Conservation (phyloP, 768 basidiomycete genomes). For the Daedaleopsis sinensis region DNA sequence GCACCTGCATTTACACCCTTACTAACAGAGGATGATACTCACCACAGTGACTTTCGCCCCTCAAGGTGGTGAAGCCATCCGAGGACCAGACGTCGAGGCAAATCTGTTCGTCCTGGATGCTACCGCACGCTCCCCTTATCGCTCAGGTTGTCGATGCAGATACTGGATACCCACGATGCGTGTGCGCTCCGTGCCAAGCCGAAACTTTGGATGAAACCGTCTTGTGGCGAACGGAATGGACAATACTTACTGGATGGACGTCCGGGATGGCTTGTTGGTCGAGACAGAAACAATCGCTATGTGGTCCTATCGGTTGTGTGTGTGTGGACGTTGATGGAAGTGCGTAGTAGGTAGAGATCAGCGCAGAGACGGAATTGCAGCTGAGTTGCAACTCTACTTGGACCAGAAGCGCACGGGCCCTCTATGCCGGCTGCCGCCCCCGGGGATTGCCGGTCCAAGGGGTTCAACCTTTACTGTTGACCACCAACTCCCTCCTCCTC, state of each 20-base stretch:
- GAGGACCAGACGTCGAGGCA: neutral
- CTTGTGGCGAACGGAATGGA: neutral
- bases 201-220: neutral
- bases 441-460: constrained; percentile 25
- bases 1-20: too few relatives aligned
- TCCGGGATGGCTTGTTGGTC: neutral
- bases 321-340: neutral
- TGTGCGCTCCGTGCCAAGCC: neutral
- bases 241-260: neutral
- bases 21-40: too few relatives aligned
- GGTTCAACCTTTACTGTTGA: constrained; percentile 25
- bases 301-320: neutral
- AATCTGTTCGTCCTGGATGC: neutral
- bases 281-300: neutral
- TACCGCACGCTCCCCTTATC: neutral
- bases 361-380: constrained; percentile 1
- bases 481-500: constrained; percentile 20
- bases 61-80: too few relatives aligned
- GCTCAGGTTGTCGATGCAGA: neutral
- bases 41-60: too few relatives aligned
- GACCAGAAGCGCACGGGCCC: constrained; percentile 25
- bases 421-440: constrained; percentile 19
- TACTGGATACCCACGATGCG: neutral
- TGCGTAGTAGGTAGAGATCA: neutral
- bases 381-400: constrained; percentile 26